These are phyloP conservation scores for Sphagnum contortum DNA, from an alignment of 225 moss, liverwort and hornwort genomes.

Conservation along the genomic window DNA sequence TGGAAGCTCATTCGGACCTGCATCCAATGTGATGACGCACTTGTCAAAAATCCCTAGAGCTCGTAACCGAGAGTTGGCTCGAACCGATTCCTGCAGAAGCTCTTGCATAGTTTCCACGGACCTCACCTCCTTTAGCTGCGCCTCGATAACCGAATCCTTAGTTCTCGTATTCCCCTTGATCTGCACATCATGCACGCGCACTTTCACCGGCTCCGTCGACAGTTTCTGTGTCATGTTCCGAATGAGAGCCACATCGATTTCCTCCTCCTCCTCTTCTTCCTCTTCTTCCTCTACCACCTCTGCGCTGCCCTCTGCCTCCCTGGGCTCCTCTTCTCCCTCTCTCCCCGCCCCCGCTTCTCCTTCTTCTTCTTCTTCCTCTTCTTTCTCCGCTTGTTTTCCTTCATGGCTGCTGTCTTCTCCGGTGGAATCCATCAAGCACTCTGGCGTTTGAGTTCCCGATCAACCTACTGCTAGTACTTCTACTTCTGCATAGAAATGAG, in stretches of 20 bases:
- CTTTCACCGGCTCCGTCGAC: conserved; percentile 56
- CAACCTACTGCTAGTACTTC: no score
- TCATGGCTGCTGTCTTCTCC: no score
- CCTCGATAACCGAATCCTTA: conserved; percentile 87
- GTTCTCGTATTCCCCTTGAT: conserved; percentile 86
- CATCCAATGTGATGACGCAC: conserved; percentile 93
- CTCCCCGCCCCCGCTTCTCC: no score
- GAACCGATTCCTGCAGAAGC: conserved; percentile 80
- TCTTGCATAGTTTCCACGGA: conserved; percentile 89
- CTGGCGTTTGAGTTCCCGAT: no score
- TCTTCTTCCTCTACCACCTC: conserved; percentile 24
- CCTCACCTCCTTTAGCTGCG: conserved; percentile 77
- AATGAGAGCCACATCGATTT: conserved; percentile 44
- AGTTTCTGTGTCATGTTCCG: conserved; percentile 84
- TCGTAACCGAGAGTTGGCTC: conserved; percentile 79
- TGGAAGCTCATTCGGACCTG: conserved; percentile 85
- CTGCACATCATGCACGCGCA: conserved; percentile 84
- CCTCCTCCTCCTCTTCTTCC: conserved; percentile 31
- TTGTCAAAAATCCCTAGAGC: conserved; percentile 89
- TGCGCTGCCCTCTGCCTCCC: not conserved
- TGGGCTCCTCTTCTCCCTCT: no score
- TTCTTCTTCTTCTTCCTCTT: no score
- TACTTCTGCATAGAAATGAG: no score
- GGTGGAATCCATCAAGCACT: no score
- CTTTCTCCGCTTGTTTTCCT: no score